Percentiles rank a stretch among this genome's conserved stretches.
Evolutionary conservation across 441 rosid species (phyloP).

Genomic region (Theobroma grandiflorum): DNA sequence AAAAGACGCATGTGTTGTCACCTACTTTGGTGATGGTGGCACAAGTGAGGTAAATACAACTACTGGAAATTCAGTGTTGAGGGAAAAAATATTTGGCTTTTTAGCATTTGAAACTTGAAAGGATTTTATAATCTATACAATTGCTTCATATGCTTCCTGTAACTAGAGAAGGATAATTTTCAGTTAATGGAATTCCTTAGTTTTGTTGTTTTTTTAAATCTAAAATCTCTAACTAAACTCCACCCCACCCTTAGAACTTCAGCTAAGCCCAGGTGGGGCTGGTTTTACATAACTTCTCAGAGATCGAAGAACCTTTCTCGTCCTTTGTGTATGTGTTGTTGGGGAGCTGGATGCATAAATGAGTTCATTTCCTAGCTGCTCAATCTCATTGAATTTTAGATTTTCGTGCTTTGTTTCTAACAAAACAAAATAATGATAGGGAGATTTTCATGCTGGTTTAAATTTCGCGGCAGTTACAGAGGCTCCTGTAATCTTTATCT

Average conservation of each 20-base stretch:
- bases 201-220: background rate
- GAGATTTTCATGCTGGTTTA: constrained; percentile 92
- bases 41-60: constrained; percentile 70
- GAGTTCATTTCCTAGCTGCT: background rate
- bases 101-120: background rate
- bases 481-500: constrained; percentile 84
- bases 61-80: background rate
- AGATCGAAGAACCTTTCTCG: background rate
- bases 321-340: background rate
- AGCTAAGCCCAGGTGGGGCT: background rate
- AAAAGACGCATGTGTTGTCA: constrained; percentile 74
- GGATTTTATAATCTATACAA: constrained; percentile 7
- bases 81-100: background rate
- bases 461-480: constrained; percentile 92
- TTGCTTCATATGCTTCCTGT: background rate
- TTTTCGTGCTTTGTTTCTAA: constrained; percentile 29
- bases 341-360: background rate
- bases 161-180: background rate
- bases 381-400: background rate
- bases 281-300: background rate
- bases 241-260: background rate
- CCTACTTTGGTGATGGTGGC: constrained; percentile 88
- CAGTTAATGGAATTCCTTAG: background rate
- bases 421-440: constrained; percentile 51
- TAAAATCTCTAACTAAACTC: background rate